Evolutionary conservation across 306 rosid genomes (phyloP), one percentile per base, ranked within the genome.

Genomic region (Alnus rubra): DNA sequence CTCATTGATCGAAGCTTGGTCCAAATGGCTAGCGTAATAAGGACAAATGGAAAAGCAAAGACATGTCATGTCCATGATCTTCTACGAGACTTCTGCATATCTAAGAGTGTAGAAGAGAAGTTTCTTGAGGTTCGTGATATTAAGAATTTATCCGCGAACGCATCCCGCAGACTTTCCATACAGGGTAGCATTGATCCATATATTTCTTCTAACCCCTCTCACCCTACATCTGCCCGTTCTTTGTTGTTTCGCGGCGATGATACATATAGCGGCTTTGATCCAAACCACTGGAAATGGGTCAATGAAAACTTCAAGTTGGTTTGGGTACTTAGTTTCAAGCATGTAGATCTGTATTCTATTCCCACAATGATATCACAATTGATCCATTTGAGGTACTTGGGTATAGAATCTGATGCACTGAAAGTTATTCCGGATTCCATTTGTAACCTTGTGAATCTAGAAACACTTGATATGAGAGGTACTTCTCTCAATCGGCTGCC

Each of bases 51-150:
- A 16, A 62, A 74, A 16, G 10, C 4, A 1, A 76, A 65, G 19
- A 65, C 52, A 64, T 76, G 53, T 35, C 63, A 64, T 2, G 48
- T 75, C 13, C 79, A 74, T 0, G 70, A 74, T 59, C 78, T 74
- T 59, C 13, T 74, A 15, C 55, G 49, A 1, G 50, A 33, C 1
- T n/a, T 76, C 0, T 76, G 79, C 50, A 62, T 63, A 18, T 0
- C 13, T 0, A 13, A 62, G 58, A 30, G 79, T 5, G 1, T 1
- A 4, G 6, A 76, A 44, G 62, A 33, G 33, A 63, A 76, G 73
- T 63, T 76, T 7, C 50, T 30, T 1, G 50, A 49, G 3, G 13
- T 76, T 12, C 1, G 14, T 0, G 31, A 30, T 0, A 9, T 7
- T 33, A 33, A 50, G 35, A 2, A 0, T 47, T 5, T n/a, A 58